Evolutionary conservation across 2,329 filamentous ascomycete genomes (phyloP).

Genomic region (Fusarium coicis): DNA sequence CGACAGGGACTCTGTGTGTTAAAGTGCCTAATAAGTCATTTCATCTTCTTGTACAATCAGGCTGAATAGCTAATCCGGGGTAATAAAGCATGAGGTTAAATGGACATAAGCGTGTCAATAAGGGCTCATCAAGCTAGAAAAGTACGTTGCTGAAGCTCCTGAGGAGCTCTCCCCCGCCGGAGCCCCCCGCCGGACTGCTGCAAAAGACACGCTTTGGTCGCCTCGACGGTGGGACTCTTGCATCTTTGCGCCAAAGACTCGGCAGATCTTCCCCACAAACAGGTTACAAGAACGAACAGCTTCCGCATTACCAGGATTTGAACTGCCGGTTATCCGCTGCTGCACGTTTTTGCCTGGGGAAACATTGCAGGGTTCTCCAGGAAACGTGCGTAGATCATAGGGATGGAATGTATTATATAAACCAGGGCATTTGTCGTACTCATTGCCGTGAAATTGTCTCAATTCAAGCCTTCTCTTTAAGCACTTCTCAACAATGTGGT

Average conservation of each 20-base stretch:
- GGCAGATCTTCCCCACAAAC: neutral
- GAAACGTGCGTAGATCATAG: neutral
- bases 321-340: neutral
- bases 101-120: neutral
- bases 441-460: accelerated
- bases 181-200: neutral
- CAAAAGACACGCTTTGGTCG: too few relatives aligned
- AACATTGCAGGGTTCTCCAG: neutral
- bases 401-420: neutral
- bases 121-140: neutral
- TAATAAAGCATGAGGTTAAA: neutral
- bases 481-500: neutral
- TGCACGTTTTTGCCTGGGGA: neutral
- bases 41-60: neutral
- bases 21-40: neutral
- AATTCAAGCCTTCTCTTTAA: neutral
- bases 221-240: too few relatives aligned
- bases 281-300: neutral
- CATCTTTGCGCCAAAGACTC: too few relatives aligned
- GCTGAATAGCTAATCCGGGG: neutral
- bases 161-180: neutral
- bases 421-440: neutral
- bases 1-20: neutral
- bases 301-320: neutral
- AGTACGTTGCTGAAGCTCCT: too few relatives aligned